Base-by-base conservation (phyloP, 768 basidiomycete genomes). In the Suillus spraguei region DNA sequence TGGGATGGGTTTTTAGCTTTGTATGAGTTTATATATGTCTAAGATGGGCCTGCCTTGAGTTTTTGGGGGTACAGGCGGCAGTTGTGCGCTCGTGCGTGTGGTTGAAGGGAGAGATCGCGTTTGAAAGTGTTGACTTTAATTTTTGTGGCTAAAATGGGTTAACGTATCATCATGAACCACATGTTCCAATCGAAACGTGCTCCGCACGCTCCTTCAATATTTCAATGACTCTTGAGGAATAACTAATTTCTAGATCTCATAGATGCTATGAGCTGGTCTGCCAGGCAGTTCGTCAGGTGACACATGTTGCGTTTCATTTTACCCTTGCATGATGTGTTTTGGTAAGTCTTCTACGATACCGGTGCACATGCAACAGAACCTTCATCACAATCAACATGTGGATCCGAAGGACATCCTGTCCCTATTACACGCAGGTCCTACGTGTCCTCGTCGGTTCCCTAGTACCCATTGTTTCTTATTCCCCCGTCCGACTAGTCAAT, bases 21-120 rank as follows among this genome's bases (percentile, higher is more conserved):
- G 60, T 14, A 9, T 22, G 17, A 61, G 70, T 24, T 75, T 75
- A 76, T 70, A n/a, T n/a, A 75, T 59, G 64, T 54, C 41, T 44
- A 52, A 38, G 35, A 41, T 46, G 28, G 14, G 54, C 66, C 59
- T 63, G 69, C 76, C 76, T 72, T 74, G 72, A 68, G 69, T 64
- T 68, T 62, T 61, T 17, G 28, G 65, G 71, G 62, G 70, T 68
- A 66, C 60, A 61, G 53, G 6, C 1, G 62, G 64, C 59, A 20
- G 38, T 60, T 52, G 33, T 24, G 44, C 47, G 42, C 60, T 39
- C n/a, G 63, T 58, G 60, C 66, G 70, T 65, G 68, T 64, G 62
- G 66, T 60, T 47, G 58, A 59, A 53, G 63, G 64, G 61, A 65
- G 64, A 68, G 63, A 63, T 63, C 35, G 58, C 61, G 60, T 47